Conservation (phyloP, 1,139 yeast genomes). For the Keqinozyma sinolaborantium region DNA sequence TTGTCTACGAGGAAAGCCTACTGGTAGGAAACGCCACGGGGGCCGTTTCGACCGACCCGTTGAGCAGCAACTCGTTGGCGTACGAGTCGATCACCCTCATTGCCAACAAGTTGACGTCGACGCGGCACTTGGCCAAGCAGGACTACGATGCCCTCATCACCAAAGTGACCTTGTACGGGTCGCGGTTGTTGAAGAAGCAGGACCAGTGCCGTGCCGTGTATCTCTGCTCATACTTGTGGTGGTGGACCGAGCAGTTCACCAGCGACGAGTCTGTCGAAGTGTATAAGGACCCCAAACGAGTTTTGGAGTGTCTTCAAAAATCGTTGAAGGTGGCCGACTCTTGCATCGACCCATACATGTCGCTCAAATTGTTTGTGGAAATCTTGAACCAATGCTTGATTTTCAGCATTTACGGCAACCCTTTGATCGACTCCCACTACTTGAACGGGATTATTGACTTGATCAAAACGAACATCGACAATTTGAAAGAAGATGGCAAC, state of each 20-base stretch:
- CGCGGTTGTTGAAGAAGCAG: conserved; percentile 83
- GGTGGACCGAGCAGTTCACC: conserved; percentile 65
- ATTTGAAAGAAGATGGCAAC: conserved; percentile 33
- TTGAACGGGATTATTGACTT: conserved; percentile 85
- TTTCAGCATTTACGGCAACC: conserved; percentile 80
- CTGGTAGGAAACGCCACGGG: conserved; percentile 13
- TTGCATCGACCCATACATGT: conserved; percentile 79
- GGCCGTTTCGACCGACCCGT: conserved; percentile 33
- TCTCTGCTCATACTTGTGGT: conserved; percentile 89
- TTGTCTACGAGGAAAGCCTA: conserved; percentile 78
- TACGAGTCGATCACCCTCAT: conserved; percentile 42
- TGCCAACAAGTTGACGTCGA: conserved; percentile 59
- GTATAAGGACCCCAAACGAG: conserved; percentile 40
- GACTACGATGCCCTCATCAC: conserved; percentile 80
- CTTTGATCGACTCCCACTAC: conserved; percentile 65
- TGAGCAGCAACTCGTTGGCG: conserved; percentile 35
- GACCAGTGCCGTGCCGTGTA: conserved; percentile 94
- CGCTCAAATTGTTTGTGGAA: conserved; percentile 82
- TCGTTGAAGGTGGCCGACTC: conserved; percentile 89
- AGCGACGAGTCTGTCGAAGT: conserved; percentile 12
- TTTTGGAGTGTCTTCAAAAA: conserved; percentile 50
- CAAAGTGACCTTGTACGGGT: conserved; percentile 82
- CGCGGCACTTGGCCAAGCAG: conserved; percentile 56
- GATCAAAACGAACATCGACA: conserved; percentile 70
- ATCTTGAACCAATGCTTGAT: conserved; percentile 81